Conservation (phyloP, 768 basidiomycete species). For the Boletus sp. region DNA sequence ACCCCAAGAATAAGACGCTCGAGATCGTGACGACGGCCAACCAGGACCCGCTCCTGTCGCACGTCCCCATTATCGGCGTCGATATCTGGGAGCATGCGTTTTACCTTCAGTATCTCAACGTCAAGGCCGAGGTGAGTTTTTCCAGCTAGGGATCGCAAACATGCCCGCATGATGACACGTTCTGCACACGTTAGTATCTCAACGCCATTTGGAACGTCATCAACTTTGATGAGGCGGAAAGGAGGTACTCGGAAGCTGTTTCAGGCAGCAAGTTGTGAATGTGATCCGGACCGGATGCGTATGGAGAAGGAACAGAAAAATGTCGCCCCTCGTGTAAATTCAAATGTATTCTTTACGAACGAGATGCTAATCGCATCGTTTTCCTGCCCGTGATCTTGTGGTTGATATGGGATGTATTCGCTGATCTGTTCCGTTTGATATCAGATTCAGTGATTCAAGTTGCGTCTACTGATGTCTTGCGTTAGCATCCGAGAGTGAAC, state of each 20-base stretch:
- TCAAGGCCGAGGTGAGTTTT: slow-evolving; percentile 81
- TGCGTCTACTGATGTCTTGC: too few species aligned
- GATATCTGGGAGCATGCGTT: slow-evolving; percentile 97
- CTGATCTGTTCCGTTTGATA: too few species aligned
- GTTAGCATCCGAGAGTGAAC: too few species aligned
- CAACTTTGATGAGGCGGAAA: slow-evolving; percentile 74
- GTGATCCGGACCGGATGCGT: neutral
- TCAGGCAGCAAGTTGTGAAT: slow-evolving; percentile 36
- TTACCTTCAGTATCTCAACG: slow-evolving; percentile 96
- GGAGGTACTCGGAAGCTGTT: slow-evolving; percentile 47
- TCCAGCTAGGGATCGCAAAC: neutral
- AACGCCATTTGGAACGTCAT: slow-evolving; percentile 73
- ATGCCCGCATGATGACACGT: neutral
- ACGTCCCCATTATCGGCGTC: slow-evolving; percentile 83
- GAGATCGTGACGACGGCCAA: slow-evolving; percentile 92
- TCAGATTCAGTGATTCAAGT: too few species aligned
- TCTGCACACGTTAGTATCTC: slow-evolving; percentile 49
- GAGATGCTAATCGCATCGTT: neutral
- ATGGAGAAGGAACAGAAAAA: neutral
- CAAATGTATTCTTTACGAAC: neutral
- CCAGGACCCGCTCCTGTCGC: slow-evolving; percentile 86
- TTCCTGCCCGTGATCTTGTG: neutral
- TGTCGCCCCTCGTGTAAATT: neutral
- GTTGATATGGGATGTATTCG: too few species aligned
- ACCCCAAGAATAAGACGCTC: slow-evolving; percentile 63